Base-by-base conservation (phyloP, 1,139 yeast species). In the Pichia sp. region DNA sequence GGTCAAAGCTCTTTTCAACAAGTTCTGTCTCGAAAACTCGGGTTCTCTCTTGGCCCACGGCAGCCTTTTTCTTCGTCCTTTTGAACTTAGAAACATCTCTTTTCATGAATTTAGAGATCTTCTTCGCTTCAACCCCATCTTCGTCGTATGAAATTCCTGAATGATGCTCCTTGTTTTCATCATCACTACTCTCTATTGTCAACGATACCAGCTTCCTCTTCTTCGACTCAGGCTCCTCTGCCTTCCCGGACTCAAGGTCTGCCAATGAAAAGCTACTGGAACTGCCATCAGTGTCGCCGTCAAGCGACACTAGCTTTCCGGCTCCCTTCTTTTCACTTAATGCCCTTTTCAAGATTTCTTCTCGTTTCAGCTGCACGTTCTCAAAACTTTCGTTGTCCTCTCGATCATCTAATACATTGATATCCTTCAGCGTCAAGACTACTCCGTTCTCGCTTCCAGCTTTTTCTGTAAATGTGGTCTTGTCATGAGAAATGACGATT, bases 391-490 rank as follows among this genome's bases (percentile, higher is more conserved):
- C 26, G 26, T 23, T 3, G 26, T 23, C 26, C 23, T 71, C 75
- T 52, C 74, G 36, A 26, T 58, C 59, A 16, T 53, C 58, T n/a
- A 53, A 40, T 10, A 58, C 57, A 42, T 55, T 54, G 2, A 31
- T 67, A 58, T 90, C 97, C 54, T 84, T 80, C 48, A 89, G 71
- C 0, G 93, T 87, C 53, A 90, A 71, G 1, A 87, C 74, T 0
- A 81, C 80, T 34, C 15, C 48, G 4, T 45, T 15, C 16, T 32
- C 45, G 8, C 30, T 48, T 3, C 5, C 41, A 34, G 23, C 13
- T 29, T 44, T 31, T 13, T 40, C 16, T 15, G 26, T 30, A 16
- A 45, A 45, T 16, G 10, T 11, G 8, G 26, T 45, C 10, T 48
- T 43, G 32, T 47, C 43, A 38, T 52, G 51, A 4, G 49, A 34